Evolutionary conservation across 768 basidiomycete species (phyloP), one percentile per base, ranked within the genome.

Genomic region (Candolleomyces aberdarensis): DNA sequence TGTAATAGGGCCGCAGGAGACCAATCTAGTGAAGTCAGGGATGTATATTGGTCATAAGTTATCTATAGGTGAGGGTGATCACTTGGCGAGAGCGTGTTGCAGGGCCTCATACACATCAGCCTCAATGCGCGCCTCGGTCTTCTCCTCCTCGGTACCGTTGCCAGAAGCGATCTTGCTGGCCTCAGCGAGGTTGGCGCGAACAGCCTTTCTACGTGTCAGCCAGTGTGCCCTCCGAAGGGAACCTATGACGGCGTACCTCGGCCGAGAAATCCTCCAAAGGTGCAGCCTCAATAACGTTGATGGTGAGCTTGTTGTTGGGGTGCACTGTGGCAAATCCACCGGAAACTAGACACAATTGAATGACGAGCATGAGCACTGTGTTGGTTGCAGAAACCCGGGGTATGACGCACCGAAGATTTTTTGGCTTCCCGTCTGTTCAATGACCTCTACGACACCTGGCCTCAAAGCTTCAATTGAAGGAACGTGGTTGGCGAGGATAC

Each of bases 281-380:
- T 60, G 95, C 96, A 62, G 92, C 97, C 81, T 99, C 97, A 50
- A 99, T 88, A 61, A 90, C 94, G 78, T 98, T 99, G 73, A 99
- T 91, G 44, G 97, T 98, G 62, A 98, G 80, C 66, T 85, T 88
- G 84, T 98, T 99, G 78, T 96, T 94, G 40, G 94, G 94, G 76
- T 99, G 97, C 44, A 99, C 92, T 61, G 92, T 98, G 57, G 97
- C 96, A 74, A 99, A 98, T 57, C 97, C 97, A 60, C 94, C 89
- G 57, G 96, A 97, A 39, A 92, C 97, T 99, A 43, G 62, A 52
- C 46, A 15, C 32, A 56, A 15, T 32, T 15, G 39, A n/a, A 57
- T 14, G 40, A 14, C 58, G 51, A 36, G 56, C 43, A 52, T 53
- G 39, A 53, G 22, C 29, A 26, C 20, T 6, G 22, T 1, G n/a